Conservation (phyloP, 139 green algal genomes). For the Chlamydomonas incerta region DNA sequence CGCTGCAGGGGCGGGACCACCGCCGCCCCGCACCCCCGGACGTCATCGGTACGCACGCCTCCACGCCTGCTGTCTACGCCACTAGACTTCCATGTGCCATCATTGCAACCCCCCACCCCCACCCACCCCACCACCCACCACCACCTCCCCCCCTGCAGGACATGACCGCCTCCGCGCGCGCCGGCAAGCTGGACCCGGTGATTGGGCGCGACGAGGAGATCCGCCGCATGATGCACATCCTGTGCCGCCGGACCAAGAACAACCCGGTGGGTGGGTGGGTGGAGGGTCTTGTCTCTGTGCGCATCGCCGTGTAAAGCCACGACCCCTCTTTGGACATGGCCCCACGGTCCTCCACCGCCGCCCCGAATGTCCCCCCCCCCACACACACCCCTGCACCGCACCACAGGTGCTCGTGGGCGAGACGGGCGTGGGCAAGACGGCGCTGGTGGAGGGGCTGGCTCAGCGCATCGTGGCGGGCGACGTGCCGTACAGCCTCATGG, state of each 20-base stretch:
- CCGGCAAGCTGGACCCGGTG: conserved; percentile 88
- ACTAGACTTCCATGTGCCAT: no score
- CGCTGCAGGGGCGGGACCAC: no score
- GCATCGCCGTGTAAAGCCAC: neutral
- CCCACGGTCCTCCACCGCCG: no score
- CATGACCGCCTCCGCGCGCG: conserved; percentile 39
- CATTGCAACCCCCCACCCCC: no score
- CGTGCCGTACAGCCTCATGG: conserved; percentile 61
- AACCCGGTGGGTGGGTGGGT: conserved; percentile 84
- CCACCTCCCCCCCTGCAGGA: neutral
- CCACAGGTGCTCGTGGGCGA: conserved; percentile 53
- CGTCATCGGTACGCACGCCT: no score
- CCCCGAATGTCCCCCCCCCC: neutral
- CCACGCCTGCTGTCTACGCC: no score
- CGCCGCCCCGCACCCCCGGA: no score
- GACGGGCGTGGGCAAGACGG: conserved; percentile 65
- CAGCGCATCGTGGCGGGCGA: conserved; percentile 78
- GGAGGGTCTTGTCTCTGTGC: neutral
- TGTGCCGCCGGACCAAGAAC: conserved; percentile 97
- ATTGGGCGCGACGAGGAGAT: conserved; percentile 90
- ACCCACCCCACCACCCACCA: neutral
- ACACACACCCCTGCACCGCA: no score
- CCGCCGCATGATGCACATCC: conserved; percentile 81
- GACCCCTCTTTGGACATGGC: neutral
- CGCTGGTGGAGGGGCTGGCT: conserved; percentile 87